Base-by-base conservation (phyloP, 805 yeast species). In the Candida verbasci region DNA sequence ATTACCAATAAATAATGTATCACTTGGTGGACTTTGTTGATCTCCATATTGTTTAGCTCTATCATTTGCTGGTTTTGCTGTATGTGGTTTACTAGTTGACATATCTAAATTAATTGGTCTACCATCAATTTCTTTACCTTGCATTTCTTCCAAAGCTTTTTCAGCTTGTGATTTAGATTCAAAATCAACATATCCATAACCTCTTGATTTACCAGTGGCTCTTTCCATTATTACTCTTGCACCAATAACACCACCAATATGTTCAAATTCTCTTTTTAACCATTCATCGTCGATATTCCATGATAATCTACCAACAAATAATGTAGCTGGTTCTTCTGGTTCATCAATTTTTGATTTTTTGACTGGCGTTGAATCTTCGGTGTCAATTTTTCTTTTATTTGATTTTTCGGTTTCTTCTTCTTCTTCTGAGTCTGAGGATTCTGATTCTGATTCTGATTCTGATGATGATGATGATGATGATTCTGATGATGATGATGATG, bases 131-230 rank as follows among this genome's bases (percentile, higher is more conserved):
- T 91, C 97, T 60, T 74, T 79, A 58, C 95, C 97, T 69, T 88
- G 95, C 78, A 73, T 75, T 60, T 82, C 86, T 44, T 70, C 70
- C 43, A 91, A 63, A 8, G 97, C 97, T 65, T 81, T 82, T 63
- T 86, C 88, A 49, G 97, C 98, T 43, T 70, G 71, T 18, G 76
- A 76, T 55, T 77, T 78, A 53, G 74, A 66, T 52, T 78, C 87
- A 58, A 93, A 93, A 62, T 93, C 98, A 63, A 93, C 96, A 70
- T 93, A 93, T 62, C 95, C 95, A 75, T 86, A 91, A 64, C 98
- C 98, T 75, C 91, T 82, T 39, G 96, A 87, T 70, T 86, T 85
- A 53, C 89, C 93, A 42, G 94, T 77, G 44, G 83, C 84, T 70
- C 93, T 84, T 68, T 93, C 97, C 65, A 80, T 78, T 61, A 93